Evolutionary conservation across 2,329 filamentous ascomycete species (phyloP).

Genomic region (Talaromyces pinophilus): DNA sequence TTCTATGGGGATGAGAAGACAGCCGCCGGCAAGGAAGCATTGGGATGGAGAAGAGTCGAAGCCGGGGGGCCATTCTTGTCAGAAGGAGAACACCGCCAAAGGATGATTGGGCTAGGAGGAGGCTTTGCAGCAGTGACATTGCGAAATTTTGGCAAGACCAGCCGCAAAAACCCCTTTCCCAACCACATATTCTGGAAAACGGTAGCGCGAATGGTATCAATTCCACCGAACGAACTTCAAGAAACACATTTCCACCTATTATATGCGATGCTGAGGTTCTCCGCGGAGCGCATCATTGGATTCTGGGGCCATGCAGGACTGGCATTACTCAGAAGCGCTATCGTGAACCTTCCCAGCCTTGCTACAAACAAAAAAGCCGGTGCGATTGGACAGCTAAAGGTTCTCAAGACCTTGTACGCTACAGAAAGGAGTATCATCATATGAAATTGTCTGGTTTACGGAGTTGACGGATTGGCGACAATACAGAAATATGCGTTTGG

Average conservation of each 20-base stretch:
- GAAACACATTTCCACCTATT: constrained; percentile 72
- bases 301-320: constrained; percentile 79
- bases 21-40: constrained; percentile 62
- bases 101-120: constrained; percentile 79
- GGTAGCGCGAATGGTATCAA: constrained; percentile 74
- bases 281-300: constrained; percentile 71
- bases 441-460: neutral
- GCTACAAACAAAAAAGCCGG: constrained; percentile 38
- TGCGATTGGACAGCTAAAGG: constrained; percentile 41
- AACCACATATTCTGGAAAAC: constrained; percentile 80
- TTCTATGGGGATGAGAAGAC: constrained; percentile 75
- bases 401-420: constrained; percentile 41
- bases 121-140: constrained; percentile 82
- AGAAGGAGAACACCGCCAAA: constrained; percentile 74
- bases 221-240: constrained; percentile 66
- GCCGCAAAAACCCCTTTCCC: constrained; percentile 71
- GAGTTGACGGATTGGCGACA: neutral
- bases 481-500: neutral
- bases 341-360: constrained; percentile 68
- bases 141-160: constrained; percentile 73
- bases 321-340: constrained; percentile 68
- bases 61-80: constrained; percentile 59
- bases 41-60: constrained; percentile 71
- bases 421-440: constrained; percentile 40
- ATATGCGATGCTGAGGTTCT: constrained; percentile 69